Evolutionary conservation across 140 eudicot genomes (phyloP).

Genomic region (Oenanthe javanica): DNA sequence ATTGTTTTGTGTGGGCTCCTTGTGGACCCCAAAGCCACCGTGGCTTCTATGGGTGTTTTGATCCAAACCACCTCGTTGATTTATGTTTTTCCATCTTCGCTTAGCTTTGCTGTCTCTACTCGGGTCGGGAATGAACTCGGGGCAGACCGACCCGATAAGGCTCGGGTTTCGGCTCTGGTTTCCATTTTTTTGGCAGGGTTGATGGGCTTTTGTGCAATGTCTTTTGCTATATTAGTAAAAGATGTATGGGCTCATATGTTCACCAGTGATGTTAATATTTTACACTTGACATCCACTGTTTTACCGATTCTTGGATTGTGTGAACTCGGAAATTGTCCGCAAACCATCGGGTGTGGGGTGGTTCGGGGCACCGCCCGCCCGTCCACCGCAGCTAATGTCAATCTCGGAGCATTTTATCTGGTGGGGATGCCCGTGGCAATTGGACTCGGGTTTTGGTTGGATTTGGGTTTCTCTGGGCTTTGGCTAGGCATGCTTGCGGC

Average conservation of each 20-base stretch:
- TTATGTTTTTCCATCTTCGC: slow-evolving; percentile 54
- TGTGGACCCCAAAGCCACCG: slow-evolving; percentile 48
- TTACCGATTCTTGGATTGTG: slow-evolving; percentile 57
- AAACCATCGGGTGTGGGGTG: slow-evolving; percentile 74
- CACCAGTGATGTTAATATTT: slow-evolving; percentile 37
- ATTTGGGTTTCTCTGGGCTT: slow-evolving; percentile 60
- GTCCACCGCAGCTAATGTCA: slow-evolving; percentile 56
- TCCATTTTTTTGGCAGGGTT: slow-evolving; percentile 36
- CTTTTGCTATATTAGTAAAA: slow-evolving; percentile 40
- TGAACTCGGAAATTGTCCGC: slow-evolving; percentile 74
- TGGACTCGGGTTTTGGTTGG: slow-evolving; percentile 45
- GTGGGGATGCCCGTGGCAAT: slow-evolving; percentile 73
- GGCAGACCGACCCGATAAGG: slow-evolving; percentile 52
- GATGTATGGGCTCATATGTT: slow-evolving; percentile 52
- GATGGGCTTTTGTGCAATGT: slow-evolving; percentile 54
- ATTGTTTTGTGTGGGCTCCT: slow-evolving; percentile 61
- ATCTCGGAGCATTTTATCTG: slow-evolving; percentile 60
- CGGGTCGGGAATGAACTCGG: slow-evolving; percentile 80
- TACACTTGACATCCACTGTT: slow-evolving; percentile 39
- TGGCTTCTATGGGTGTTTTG: slow-evolving; percentile 72
- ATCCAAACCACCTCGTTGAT: slow-evolving; percentile 61
- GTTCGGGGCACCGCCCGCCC: slow-evolving; percentile 77
- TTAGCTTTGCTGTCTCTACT: slow-evolving; percentile 58
- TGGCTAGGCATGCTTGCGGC: slow-evolving; percentile 76
- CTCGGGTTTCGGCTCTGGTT: slow-evolving; percentile 42